Conservation (phyloP, 306 rosid species). For the Luffa acutangula region DNA sequence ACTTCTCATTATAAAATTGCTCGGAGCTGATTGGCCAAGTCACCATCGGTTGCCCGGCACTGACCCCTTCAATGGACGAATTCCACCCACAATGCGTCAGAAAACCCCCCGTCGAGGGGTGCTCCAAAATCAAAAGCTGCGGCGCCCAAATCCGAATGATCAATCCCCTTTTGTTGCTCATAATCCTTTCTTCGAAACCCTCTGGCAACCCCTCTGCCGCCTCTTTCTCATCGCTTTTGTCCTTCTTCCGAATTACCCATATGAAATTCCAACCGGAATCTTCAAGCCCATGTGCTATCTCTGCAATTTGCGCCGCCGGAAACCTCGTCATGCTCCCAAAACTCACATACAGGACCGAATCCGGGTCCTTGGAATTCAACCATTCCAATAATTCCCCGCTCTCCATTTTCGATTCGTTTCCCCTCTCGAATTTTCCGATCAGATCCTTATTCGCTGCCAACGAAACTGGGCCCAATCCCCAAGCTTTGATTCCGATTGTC, state of each 20-base stretch:
- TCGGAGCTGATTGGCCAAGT: conserved; percentile 7
- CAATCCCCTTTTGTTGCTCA: neutral
- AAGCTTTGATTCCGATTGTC: conserved; percentile 14
- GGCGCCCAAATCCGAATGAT: conserved; percentile 8
- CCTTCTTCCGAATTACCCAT: conserved; percentile 23
- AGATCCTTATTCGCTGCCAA: neutral
- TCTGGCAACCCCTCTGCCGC: neutral
- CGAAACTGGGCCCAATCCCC: conserved; percentile 32
- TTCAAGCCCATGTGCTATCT: conserved; percentile 35
- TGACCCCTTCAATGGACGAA: neutral
- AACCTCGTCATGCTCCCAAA: conserved; percentile 21
- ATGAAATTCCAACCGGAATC: conserved; percentile 28
- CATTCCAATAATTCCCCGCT: conserved; percentile 32
- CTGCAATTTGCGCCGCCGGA: conserved; percentile 22
- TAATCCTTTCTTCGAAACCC: conserved; percentile 1
- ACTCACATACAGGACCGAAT: conserved; percentile 32
- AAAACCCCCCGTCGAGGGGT: conserved; percentile 7
- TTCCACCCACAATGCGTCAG: neutral
- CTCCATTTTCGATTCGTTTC: neutral
- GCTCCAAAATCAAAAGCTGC: neutral
- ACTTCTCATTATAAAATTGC: conserved; percentile 9
- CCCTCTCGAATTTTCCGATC: neutral
- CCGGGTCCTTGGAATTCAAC: conserved; percentile 25
- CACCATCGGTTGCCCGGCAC: conserved; percentile 3
- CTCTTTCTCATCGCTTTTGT: neutral